phyloP scores from a whole-genome alignment of 768 basidiomycete species.

The Rubroboletus satanas region DNA sequence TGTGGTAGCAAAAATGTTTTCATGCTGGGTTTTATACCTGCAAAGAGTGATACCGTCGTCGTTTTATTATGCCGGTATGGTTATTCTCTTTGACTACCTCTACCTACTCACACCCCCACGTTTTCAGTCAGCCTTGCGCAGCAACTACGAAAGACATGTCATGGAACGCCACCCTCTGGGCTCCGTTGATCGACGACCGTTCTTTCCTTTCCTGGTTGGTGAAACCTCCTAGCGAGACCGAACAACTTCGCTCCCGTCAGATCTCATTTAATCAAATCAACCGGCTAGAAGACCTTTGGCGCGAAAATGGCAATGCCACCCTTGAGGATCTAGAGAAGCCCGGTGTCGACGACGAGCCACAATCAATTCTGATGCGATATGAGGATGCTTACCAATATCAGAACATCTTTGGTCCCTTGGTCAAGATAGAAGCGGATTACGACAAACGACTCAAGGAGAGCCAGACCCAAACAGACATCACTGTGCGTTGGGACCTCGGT shows the following conservation, averaged over 20 bases:
- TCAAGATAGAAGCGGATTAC: conserved; percentile 99
- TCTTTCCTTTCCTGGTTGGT: conserved; percentile 99
- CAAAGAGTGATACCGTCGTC: conserved; percentile 98
- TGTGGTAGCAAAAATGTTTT: conserved; percentile 99
- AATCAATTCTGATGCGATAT: conserved; percentile 84
- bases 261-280: conserved; percentile 98
- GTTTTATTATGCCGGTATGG: conserved; percentile 91
- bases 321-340: conserved; percentile 97
- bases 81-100: not conserved
- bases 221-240: conserved; percentile 93
- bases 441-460: conserved; percentile 97
- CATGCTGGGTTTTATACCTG: conserved; percentile 98
- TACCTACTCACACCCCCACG: not conserved
- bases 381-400: conserved; percentile 99
- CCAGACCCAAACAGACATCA: conserved; percentile 96
- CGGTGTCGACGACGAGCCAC: conserved; percentile 96
- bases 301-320: conserved; percentile 91
- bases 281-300: conserved; percentile 95
- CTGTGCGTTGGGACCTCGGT: conserved; percentile 95
- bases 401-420: conserved; percentile 97
- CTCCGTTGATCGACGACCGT: conserved; percentile 96
- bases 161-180: conserved; percentile 98
- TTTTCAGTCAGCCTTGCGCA: conserved; percentile 88
- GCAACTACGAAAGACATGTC: conserved; percentile 97
- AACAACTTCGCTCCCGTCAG: conserved; percentile 93